Base-by-base conservation (phyloP, 2,329 filamentous ascomycete species). In the Arthrobotrys sinensis region DNA sequence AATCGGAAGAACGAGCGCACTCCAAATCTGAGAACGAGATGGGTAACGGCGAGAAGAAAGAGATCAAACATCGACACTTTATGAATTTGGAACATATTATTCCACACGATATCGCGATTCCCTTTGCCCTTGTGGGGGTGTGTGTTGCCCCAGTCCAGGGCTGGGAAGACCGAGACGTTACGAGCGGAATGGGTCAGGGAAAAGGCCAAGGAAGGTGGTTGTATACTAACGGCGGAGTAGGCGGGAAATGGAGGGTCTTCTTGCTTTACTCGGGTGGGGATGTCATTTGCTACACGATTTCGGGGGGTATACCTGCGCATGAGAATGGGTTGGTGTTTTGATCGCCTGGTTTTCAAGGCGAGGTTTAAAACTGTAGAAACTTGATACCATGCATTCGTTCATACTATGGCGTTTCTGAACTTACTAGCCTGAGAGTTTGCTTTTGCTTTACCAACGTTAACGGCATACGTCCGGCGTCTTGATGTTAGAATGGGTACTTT, bases 231-330 rank as follows among this genome's bases (percentile, higher is more conserved):
- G 28, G 75, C 7, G 79, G 78, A 50, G 79, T 82, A 36, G 83
- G 85, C 76, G 85, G 86, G 80, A 86, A 88, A 72, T 94, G 91
- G 87, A 86, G 91, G 75, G 80, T 95, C 72, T 88, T 95, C 83
- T 84, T 94, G 83, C 90, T 92, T 83, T 94, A 91, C 82, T 87
- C 88, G 73, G 90, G 93, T 83, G 90, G 92, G 81, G 88, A 88
- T 1, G 87, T 94, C 32, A 82, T 93, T 80, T 90, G 88, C 75
- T 94, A 93, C 84, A 90, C 55, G 19, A 53, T 78, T 93, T 83
- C 83, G 93, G 67, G 86, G 84, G 52, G 85, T 87, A 28, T 84
- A 85, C 52, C 83, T 83, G 46, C 72, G 80, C 14, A 81, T 82
- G 63, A 80, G 76, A 36, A 80, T 85, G 71, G 36, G 12, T n/a